A percentile compares a stretch with the other conserved stretches of the same genome.
phyloP scores from a whole-genome alignment of 305 asterid species.

The Fraxinus latifolia region DNA sequence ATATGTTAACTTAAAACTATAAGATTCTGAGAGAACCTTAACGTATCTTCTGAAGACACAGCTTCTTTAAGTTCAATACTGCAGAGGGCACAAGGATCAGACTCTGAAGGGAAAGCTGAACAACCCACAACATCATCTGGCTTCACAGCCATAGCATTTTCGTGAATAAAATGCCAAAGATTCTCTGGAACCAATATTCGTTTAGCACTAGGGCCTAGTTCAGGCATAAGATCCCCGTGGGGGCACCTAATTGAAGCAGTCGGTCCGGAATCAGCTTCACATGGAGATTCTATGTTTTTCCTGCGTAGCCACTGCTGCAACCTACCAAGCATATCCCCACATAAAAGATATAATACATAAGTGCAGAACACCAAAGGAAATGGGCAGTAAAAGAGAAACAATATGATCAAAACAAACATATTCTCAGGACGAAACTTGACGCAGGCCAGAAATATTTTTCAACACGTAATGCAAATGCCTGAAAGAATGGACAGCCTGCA shows the following conservation, averaged over 20 bases:
- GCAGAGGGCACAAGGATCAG: slow-evolving; percentile 74
- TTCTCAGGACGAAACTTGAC: not conserved
- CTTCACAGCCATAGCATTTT: slow-evolving; percentile 70
- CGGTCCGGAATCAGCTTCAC: slow-evolving; percentile 95
- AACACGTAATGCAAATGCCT: not conserved
- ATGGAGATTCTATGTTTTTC: slow-evolving; percentile 70
- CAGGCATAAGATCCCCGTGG: slow-evolving; percentile 90
- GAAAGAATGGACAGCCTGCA: not conserved
- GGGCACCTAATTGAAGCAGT: slow-evolving; percentile 90
- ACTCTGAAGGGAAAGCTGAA: slow-evolving; percentile 57
- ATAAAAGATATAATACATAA: slow-evolving; percentile 3
- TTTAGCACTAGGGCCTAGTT: slow-evolving; percentile 83
- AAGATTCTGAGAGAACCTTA: slow-evolving; percentile 54
- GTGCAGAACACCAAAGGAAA: slow-evolving; percentile 14
- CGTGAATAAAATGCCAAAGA: slow-evolving; percentile 74
- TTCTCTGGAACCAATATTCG: slow-evolving; percentile 74
- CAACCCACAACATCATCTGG: slow-evolving; percentile 72
- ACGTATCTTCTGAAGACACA: slow-evolving; percentile 75
- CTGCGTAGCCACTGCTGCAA: slow-evolving; percentile 92
- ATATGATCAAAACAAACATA: not conserved
- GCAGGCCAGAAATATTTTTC: not conserved
- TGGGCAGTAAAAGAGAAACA: not conserved
- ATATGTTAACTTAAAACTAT: slow-evolving; percentile 12
- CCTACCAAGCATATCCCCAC: slow-evolving; percentile 47
- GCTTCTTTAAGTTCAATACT: slow-evolving; percentile 70